Evolutionary conservation across 306 rosid genomes (phyloP), one percentile per base, ranked within the genome.

Genomic region (Alnus rubra): DNA sequence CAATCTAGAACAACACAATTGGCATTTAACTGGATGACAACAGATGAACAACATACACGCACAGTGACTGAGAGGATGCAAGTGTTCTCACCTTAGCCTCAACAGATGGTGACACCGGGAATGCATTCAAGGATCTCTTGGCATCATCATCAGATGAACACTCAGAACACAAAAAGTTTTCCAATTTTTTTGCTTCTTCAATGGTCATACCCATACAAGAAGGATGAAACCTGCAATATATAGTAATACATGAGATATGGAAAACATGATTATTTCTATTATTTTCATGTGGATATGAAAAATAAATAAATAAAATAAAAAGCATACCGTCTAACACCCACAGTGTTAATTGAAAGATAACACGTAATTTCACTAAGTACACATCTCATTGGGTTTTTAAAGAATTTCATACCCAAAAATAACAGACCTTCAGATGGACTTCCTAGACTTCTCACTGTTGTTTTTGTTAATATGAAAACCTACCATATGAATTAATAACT

Each of bases 181-280:
- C 92, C 90, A 86, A 84, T 79, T 88, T 85, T 62, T 88, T 88
- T 18, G 92, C 90, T 35, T 88, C 92, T 84, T 88, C 92, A 78
- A 88, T 88, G 79, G 89, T 74, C 92, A 88, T 88, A 69, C 88
- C 88, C 90, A 88, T 85, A 77, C 92, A 88, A 64, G 92, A 88
- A 39, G 92, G 92, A 88, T 86, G 92, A 78, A 85, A 88, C 92
- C 92, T 88, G 85, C 76, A 79, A 83, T 64, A 80, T 2, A 33
- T 33, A 2, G 37, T 33, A 59, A 5, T 15, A 15, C 9, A 47
- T 19, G 65, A 55, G 28, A 71, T n/a, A 74, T 19, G 49, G 45
- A 75, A 71, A 73, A 11, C 82, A 30, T 78, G 48, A 28, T 75
- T 10, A 58, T 68, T 33, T 44, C 35, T 18, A 48, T 70, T 23